phyloP scores from a whole-genome alignment of 2,329 filamentous ascomycete genomes.

The Fusarium abutilonis region DNA sequence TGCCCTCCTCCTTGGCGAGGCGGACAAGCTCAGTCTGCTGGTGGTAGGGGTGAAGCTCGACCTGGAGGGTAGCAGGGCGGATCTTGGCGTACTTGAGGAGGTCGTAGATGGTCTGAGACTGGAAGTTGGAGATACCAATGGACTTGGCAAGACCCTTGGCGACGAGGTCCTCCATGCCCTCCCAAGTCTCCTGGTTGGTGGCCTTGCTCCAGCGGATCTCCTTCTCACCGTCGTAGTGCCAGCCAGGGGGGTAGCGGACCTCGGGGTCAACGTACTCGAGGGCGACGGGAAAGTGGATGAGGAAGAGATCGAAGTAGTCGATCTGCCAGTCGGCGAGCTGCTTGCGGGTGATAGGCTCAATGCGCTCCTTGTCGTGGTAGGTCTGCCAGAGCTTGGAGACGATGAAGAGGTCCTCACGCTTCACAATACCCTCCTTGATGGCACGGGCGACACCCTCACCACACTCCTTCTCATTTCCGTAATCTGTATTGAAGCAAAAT shows the following conservation, averaged over 20 bases:
- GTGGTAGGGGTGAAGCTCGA: slow-evolving; percentile 91
- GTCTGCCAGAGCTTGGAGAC: slow-evolving; percentile 94
- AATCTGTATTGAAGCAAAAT: slow-evolving; percentile 64
- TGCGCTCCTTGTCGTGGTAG: slow-evolving; percentile 83
- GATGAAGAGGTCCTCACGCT: slow-evolving; percentile 88
- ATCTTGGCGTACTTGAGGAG: slow-evolving; percentile 80
- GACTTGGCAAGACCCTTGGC: slow-evolving; percentile 73
- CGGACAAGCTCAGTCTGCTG: slow-evolving; percentile 77
- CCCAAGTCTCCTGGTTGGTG: slow-evolving; percentile 83
- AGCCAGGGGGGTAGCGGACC: slow-evolving; percentile 82
- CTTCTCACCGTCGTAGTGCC: slow-evolving; percentile 71
- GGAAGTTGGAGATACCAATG: slow-evolving; percentile 88
- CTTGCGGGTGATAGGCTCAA: slow-evolving; percentile 78
- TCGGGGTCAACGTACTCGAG: slow-evolving; percentile 85
- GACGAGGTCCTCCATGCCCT: slow-evolving; percentile 80
- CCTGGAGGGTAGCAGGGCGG: slow-evolving; percentile 80
- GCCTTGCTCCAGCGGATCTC: slow-evolving; percentile 73
- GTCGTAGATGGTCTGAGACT: slow-evolving; percentile 79
- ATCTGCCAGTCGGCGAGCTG: slow-evolving; percentile 85
- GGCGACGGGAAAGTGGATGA: slow-evolving; percentile 89
- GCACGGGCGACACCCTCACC: slow-evolving; percentile 81
- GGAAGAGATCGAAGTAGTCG: slow-evolving; percentile 90
- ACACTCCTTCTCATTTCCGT: slow-evolving; percentile 83
- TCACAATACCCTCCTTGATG: slow-evolving; percentile 82
- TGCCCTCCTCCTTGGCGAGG: slow-evolving; percentile 74